Conservation (phyloP, 805 yeast genomes). For the Saccharomycopsis selenospora region DNA sequence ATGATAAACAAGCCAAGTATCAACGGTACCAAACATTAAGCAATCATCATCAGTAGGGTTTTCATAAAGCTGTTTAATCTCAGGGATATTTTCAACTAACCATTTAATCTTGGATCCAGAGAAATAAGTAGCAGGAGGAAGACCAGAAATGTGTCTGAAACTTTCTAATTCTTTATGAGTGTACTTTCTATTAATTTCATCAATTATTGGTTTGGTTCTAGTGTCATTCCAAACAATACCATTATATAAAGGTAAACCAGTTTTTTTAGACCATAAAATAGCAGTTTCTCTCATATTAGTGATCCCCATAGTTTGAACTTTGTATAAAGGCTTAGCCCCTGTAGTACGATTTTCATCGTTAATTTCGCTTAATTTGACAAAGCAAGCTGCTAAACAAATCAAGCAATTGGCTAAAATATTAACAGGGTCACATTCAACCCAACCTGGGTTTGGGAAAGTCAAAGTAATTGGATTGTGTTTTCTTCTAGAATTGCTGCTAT, state of each 20-base stretch:
- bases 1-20: constrained; percentile 87
- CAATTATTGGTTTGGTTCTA: constrained; percentile 68
- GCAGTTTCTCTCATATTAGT: constrained; percentile 97
- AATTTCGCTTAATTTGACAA: constrained; percentile 47
- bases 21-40: constrained; percentile 89
- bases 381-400: constrained; percentile 66
- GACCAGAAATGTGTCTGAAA: constrained; percentile 64
- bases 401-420: constrained; percentile 74
- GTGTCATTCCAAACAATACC: constrained; percentile 98
- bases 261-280: constrained; percentile 73
- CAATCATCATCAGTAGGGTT: constrained; percentile 36
- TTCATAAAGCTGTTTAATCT: constrained; percentile 62
- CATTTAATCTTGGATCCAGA: constrained; percentile 86
- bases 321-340: constrained; percentile 46
- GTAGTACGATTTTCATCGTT: constrained; percentile 42
- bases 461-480: constrained; percentile 54
- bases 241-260: constrained; percentile 76
- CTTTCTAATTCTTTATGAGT: constrained; percentile 49
- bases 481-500: constrained; percentile 29
- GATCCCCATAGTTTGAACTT: constrained; percentile 71
- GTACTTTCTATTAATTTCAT: constrained; percentile 47
- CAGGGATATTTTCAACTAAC: constrained; percentile 74
- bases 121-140: constrained; percentile 86
- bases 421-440: constrained; percentile 91
- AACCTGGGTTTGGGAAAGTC: constrained; percentile 73